Base-by-base conservation (phyloP, 441 rosid genomes). In the Pelargonium australe region DNA sequence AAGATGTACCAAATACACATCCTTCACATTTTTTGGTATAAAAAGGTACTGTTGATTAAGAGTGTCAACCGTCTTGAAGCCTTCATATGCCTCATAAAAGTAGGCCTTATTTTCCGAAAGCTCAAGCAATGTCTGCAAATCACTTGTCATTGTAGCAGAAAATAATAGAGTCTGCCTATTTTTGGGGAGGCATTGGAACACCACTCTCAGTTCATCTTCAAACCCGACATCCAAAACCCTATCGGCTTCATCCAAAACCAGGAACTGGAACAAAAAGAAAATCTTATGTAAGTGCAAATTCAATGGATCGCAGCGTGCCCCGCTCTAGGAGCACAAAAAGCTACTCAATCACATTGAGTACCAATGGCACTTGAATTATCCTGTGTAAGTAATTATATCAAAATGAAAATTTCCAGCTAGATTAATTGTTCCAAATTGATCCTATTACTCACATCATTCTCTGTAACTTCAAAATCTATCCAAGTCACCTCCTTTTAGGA, bases 211-310 rank as follows among this genome's bases (percentile, higher is more conserved):
- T 74, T 92, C 99, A 73, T 87, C 98, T 77, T 95, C 89, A 76
- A 95, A 92, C 47, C 99, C 98, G 76, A 82, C 92, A 80, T 92
- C 99, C 83, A 95, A 80, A 68, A 95, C 92, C 83, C 97, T 84
- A 78, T 95, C 98, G 9, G 99, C 98, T 78, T 95, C 99, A 64
- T 95, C 99, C 85, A 95, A 74, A 70, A 95, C 97, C 63, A 90
- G 81, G 80, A 87, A 92, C 99, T 86, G 67, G 68, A 71, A 76
- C 72, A 78, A 64, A 70, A 41, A 43, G 76, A 63, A 45, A 20
- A 20, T 20, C 31, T 25, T 25, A 25, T 25, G 3, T 25, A 25
- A 25, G 31, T 25, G 2, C 31, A 25, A 25, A 25, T 25, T 25
- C 31, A 25, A 25, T 25, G 31, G 31, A 25, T 25, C 2, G 31